phyloP scores from a whole-genome alignment of 768 basidiomycete species.

The Hebeloma cylindrosporum region DNA sequence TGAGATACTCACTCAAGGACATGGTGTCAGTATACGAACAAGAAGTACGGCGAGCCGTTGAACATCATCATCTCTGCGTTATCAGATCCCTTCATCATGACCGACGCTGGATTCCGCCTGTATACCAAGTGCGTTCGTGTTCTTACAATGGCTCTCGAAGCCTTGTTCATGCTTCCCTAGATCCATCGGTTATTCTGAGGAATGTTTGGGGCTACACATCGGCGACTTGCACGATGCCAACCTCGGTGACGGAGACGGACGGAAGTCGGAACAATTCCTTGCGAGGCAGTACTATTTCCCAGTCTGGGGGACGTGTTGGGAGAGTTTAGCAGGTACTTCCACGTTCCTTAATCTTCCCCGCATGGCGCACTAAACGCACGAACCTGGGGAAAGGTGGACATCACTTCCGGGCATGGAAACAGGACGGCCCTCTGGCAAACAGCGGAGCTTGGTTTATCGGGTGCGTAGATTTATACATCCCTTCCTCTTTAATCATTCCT shows the following conservation, averaged over 20 bases:
- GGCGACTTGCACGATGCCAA: conserved; percentile 77
- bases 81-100: conserved; percentile 80
- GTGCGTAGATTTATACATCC: conserved; percentile 47
- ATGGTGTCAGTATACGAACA: conserved; percentile 64
- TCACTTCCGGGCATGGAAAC: conserved; percentile 85
- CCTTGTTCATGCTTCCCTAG: conserved; percentile 29
- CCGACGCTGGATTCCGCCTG: conserved; percentile 64
- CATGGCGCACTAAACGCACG: too few species aligned
- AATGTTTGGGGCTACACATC: conserved; percentile 78
- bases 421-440: conserved; percentile 72
- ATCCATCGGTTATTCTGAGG: conserved; percentile 79
- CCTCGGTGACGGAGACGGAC: conserved; percentile 79
- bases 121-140: conserved; percentile 59
- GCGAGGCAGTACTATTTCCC: conserved; percentile 79
- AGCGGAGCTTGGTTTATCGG: conserved; percentile 86
- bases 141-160: not conserved
- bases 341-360: not conserved
- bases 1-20: conserved; percentile 3
- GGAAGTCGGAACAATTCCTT: conserved; percentile 66
- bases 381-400: conserved; percentile 85
- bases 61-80: conserved; percentile 79
- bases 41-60: conserved; percentile 72
- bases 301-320: conserved; percentile 85
- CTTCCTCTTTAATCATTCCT: too few species aligned
- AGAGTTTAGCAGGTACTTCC: conserved; percentile 62